Evolutionary conservation across 306 rosid genomes (phyloP).

Genomic region (Fragaria ananassa): DNA sequence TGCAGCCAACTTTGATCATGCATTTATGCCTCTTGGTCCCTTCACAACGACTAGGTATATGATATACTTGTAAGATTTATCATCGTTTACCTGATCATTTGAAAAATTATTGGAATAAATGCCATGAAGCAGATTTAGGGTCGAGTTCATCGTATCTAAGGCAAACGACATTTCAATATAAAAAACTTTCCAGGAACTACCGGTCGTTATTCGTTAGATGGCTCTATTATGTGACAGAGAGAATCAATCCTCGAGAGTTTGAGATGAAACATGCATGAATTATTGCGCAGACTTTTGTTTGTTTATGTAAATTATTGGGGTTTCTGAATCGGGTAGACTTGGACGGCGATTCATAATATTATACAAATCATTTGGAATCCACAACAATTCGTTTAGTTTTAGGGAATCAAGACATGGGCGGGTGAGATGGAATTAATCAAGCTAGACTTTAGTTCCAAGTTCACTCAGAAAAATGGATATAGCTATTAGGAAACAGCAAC

Average conservation of each 20-base stretch:
- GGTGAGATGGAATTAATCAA: background rate
- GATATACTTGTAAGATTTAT: background rate
- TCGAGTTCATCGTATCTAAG: background rate
- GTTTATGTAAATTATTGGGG: background rate
- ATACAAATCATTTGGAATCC: background rate
- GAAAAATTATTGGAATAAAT: background rate
- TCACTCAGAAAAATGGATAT: background rate
- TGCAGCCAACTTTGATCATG: background rate
- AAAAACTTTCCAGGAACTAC: background rate
- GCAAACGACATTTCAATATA: background rate
- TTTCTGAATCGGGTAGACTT: background rate
- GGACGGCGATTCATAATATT: constrained; percentile 8
- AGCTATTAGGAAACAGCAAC: background rate
- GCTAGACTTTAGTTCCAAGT: background rate
- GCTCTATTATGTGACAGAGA: background rate
- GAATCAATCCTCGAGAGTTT: background rate
- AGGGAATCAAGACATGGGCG: background rate
- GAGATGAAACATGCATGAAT: background rate
- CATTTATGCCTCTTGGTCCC: background rate
- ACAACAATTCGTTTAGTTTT: background rate
- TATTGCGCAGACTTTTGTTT: background rate
- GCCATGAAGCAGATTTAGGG: background rate
- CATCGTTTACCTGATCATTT: too few relatives aligned
- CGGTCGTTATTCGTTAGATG: background rate
- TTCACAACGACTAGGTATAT: background rate